Percentiles rank a stretch among this genome's conserved stretches.
Evolutionary conservation across 805 yeast species (phyloP).

Genomic region (Brettanomyces naardenensis): DNA sequence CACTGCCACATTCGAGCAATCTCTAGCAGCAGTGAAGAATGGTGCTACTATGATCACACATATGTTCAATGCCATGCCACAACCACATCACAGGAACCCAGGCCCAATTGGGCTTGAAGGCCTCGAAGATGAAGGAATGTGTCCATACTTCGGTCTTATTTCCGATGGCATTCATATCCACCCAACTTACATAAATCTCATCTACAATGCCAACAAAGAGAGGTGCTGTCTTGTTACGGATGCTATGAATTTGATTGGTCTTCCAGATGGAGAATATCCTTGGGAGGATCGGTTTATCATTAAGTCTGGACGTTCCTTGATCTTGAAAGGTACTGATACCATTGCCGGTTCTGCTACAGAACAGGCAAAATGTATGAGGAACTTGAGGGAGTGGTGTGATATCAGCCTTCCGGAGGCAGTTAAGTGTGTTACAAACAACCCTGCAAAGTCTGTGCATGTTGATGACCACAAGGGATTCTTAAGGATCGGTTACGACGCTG

Average conservation of each 20-base stretch:
- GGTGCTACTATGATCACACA: conserved; percentile 59
- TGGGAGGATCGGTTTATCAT: conserved; percentile 42
- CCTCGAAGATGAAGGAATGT: conserved; percentile 14
- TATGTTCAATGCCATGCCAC: conserved; percentile 55
- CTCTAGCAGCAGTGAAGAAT: conserved; percentile 34
- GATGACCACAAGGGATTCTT: conserved; percentile 41
- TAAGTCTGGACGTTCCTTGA: conserved; percentile 39
- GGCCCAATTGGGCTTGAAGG: conserved; percentile 43
- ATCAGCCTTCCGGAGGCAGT: conserved; percentile 44
- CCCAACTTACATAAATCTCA: conserved; percentile 41
- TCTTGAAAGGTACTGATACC: conserved; percentile 45
- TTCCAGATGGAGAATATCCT: conserved; percentile 46
- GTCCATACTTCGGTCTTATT: conserved; percentile 46
- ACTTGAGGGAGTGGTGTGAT: conserved; percentile 42
- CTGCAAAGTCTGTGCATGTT: conserved; percentile 41
- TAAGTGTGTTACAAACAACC: conserved; percentile 46
- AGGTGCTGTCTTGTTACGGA: conserved; percentile 51
- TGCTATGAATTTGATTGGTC: conserved; percentile 50
- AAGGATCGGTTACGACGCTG: conserved; percentile 48
- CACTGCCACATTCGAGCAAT: conserved; percentile 26
- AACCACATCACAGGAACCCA: conserved; percentile 49
- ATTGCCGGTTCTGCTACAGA: conserved; percentile 59
- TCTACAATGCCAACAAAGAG: conserved; percentile 44
- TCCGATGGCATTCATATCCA: conserved; percentile 56
- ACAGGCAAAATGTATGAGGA: conserved; percentile 41